Evolutionary conservation across 2,329 filamentous ascomycete genomes (phyloP), one percentile per base, ranked within the genome.

Genomic region (Sporothrix curviconia): DNA sequence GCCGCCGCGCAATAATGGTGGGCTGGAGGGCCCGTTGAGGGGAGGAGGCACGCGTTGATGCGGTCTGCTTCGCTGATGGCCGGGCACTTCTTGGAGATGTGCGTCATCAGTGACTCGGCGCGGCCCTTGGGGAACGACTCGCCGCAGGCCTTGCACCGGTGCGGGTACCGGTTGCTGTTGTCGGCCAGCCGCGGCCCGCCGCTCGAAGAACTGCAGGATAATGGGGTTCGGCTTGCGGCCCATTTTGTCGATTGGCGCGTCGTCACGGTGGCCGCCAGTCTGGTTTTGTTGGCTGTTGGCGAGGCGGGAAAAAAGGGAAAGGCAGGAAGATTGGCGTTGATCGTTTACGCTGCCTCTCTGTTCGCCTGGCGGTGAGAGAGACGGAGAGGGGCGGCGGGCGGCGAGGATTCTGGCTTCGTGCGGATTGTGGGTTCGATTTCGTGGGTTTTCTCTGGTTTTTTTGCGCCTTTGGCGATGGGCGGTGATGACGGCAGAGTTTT

Each of bases 71-170:
- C 77, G 61, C 85, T 83, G 54, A 95, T 85, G 55, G 86, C 87
- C 40, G 89, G 88, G 69, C 92, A 96, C 76, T 88, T 90, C 70
- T 92, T 94, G 55, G 89, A 86, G 57, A 96, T 79, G 68, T 96
- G 92, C 61, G 80, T 85, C 43, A 84, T 87, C 60, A 96, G 74
- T 65, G 84, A 89, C 67, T 96, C 92, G 66, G 90, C 87, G 61
- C 92, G 84, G 60, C 92, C 92, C 69, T 95, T 95, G 62, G 90
- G 88, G 62, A 96, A 96, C 71, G 88, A 87, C 72, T 94, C 88
- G 64, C 90, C 90, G 70, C 90, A 95, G 63, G 85, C 80, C 71
- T 89, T 92, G 81, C 91, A 96, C 12, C 89, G 94, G 69, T 96
- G 90, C 65, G 90, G 86, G 69, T 96, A 96, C 59, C 92, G 84